Conservation (phyloP, 768 basidiomycete genomes). For the Kwoniella europaea region DNA sequence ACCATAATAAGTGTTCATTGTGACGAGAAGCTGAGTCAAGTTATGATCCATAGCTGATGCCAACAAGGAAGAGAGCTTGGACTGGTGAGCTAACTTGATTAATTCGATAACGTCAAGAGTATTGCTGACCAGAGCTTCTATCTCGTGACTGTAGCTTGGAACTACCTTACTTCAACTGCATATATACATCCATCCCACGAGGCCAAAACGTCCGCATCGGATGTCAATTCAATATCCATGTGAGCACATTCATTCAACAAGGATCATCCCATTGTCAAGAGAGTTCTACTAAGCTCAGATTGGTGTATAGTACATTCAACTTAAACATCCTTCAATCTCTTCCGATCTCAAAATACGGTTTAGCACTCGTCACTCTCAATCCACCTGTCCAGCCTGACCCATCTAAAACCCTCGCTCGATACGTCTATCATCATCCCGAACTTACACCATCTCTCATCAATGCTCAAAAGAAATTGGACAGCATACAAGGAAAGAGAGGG, state of each 20-base stretch:
- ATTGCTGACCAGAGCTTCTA: background rate
- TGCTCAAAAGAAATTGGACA: constrained; percentile 5
- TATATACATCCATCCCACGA: constrained; percentile 11
- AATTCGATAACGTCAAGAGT: background rate
- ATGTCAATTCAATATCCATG: constrained; percentile 18
- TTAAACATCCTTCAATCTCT: constrained; percentile 13
- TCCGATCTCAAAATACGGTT: constrained; percentile 11
- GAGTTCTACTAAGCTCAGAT: too few relatives aligned
- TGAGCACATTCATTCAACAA: background rate
- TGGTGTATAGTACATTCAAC: constrained; percentile 17
- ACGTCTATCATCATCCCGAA: constrained; percentile 18
- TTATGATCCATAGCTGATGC: constrained; percentile 5
- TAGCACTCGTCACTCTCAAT: constrained; percentile 14
- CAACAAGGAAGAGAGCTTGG: constrained; percentile 12
- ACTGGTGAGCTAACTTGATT: constrained; percentile 6
- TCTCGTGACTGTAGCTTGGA: constrained; percentile 6
- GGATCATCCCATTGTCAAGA: too few relatives aligned
- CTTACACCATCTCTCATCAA: constrained; percentile 7
- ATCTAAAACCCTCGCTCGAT: constrained; percentile 11
- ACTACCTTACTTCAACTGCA: constrained; percentile 19
- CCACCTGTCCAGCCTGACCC: constrained; percentile 14
- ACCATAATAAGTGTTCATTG: background rate
- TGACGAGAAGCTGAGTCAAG: background rate
- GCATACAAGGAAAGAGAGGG: constrained; percentile 11
- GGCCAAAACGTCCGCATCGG: constrained; percentile 11